A percentile compares a stretch with the other conserved stretches of the same genome.
These are phyloP conservation scores for Candida sithepensis DNA, from an alignment of 805 yeast genomes.

Conservation along the genomic window DNA sequence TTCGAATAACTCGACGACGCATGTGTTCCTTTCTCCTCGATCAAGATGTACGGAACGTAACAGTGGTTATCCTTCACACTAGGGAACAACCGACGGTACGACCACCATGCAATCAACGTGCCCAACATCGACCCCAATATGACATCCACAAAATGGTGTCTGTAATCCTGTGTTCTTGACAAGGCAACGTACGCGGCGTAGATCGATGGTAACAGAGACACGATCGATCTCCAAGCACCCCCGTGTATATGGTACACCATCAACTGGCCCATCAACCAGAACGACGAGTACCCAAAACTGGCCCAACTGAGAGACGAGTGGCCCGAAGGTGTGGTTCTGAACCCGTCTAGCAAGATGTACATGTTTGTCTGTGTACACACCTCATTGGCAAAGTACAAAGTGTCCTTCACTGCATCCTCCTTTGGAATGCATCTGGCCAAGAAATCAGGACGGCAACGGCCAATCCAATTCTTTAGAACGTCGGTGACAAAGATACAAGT, in stretches of 20 bases:
- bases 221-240: conserved; percentile 62
- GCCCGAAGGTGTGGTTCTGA: conserved; percentile 80
- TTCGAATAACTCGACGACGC: background rate
- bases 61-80: conserved; percentile 27
- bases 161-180: conserved; percentile 85
- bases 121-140: conserved; percentile 73
- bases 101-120: conserved; percentile 49
- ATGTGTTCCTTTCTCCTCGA: conserved; percentile 13
- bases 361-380: conserved; percentile 56
- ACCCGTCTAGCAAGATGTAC: conserved; percentile 56
- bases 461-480: conserved; percentile 75
- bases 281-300: conserved; percentile 57
- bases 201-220: conserved; percentile 53
- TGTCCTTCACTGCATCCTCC: conserved; percentile 49
- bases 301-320: conserved; percentile 72
- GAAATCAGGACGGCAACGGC: conserved; percentile 91
- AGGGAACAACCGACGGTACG: conserved; percentile 55
- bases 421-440: conserved; percentile 78
- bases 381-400: conserved; percentile 55
- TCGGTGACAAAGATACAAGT: conserved; percentile 66
- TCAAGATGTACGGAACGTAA: conserved; percentile 37
- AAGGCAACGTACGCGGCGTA: conserved; percentile 77
- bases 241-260: conserved; percentile 33
- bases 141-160: conserved; percentile 91
- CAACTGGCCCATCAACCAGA: conserved; percentile 70